phyloP scores from a whole-genome alignment of 306 rosid genomes.

The Spatholobus suberectus region DNA sequence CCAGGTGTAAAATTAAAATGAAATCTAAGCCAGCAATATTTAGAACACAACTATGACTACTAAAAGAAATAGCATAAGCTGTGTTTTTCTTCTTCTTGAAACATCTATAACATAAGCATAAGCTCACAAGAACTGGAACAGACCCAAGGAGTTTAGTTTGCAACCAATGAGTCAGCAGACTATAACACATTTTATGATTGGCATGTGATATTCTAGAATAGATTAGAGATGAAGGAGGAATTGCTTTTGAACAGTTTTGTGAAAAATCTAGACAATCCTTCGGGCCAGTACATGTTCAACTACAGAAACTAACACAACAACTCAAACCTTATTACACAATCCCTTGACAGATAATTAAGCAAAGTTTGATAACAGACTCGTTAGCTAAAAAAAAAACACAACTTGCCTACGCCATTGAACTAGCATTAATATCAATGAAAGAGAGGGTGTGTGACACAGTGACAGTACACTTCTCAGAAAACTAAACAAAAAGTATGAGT shows the following conservation, averaged over 20 bases:
- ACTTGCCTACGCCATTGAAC: background rate
- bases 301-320: constrained; percentile 22
- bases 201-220: background rate
- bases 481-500: background rate
- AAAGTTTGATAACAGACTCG: background rate
- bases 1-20: background rate
- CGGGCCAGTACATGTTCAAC: background rate
- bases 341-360: constrained; percentile 12
- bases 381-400: background rate
- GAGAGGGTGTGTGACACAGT: background rate
- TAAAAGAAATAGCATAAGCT: background rate
- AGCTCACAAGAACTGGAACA: background rate
- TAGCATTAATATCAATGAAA: constrained; percentile 10
- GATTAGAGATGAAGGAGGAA: background rate
- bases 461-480: background rate
- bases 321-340: constrained; percentile 20
- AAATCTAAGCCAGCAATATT: background rate
- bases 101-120: background rate
- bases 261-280: constrained; percentile 18
- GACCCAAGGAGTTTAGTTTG: constrained; percentile 1
- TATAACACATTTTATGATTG: background rate
- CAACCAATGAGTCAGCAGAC: background rate
- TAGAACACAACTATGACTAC: constrained; percentile 1
- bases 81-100: background rate
- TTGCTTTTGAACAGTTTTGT: background rate